These are phyloP conservation scores for Suillus fuscotomentosus DNA, from an alignment of 768 basidiomycete genomes.

Conservation along the genomic window DNA sequence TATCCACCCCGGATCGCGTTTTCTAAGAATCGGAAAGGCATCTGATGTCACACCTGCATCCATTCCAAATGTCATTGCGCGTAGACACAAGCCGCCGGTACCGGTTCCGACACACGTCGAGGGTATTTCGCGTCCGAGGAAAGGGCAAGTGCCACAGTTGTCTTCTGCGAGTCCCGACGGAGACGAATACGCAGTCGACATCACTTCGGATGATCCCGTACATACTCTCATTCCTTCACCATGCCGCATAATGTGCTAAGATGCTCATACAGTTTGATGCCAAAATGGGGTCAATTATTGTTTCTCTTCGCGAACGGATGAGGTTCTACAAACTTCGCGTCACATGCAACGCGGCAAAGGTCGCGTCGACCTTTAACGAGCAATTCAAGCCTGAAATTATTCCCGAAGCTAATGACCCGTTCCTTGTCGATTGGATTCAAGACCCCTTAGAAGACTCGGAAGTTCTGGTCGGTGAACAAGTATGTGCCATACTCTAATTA, in stretches of 20 bases:
- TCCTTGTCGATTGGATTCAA: slow-evolving; percentile 82
- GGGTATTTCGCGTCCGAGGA: slow-evolving; percentile 56
- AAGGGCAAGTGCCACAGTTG: slow-evolving; percentile 22
- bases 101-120: slow-evolving; percentile 44
- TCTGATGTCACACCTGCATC: slow-evolving; percentile 72
- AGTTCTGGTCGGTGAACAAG: slow-evolving; percentile 71
- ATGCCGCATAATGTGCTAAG: slow-evolving; percentile 3
- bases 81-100: slow-evolving; percentile 50
- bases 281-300: slow-evolving; percentile 68
- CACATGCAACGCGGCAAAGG: slow-evolving; percentile 65
- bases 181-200: slow-evolving; percentile 51
- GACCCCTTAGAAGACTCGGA: slow-evolving; percentile 41
- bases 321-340: slow-evolving; percentile 80
- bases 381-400: slow-evolving; percentile 87
- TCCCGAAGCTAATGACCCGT: slow-evolving; percentile 80
- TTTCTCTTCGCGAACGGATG: slow-evolving; percentile 80
- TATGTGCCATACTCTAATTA: slow-evolving; percentile 21
- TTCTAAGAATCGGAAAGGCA: slow-evolving; percentile 70
- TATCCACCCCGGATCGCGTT: slow-evolving; percentile 77
- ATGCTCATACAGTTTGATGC: slow-evolving; percentile 56
- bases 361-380: slow-evolving; percentile 78
- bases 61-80: slow-evolving; percentile 72
- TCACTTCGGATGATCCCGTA: slow-evolving; percentile 63
- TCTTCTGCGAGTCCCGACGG: slow-evolving; percentile 29
- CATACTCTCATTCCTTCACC: slow-evolving; percentile 20